These are phyloP conservation scores for Geoglossum cookeanum DNA, from an alignment of 2,329 filamentous ascomycete species.

Conservation along the genomic window DNA sequence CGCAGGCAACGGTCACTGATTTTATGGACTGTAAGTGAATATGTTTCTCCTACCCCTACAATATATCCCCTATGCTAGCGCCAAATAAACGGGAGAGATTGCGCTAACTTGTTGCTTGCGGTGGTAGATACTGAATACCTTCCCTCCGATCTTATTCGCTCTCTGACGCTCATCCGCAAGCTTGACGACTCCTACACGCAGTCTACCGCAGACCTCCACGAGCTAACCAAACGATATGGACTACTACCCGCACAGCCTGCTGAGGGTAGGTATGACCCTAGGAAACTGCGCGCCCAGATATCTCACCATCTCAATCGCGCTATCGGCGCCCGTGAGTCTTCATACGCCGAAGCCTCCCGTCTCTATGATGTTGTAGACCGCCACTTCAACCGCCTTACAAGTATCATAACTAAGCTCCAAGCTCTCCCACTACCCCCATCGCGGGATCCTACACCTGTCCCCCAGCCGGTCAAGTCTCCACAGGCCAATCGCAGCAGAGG, in stretches of 20 bases:
- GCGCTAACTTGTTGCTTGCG: background rate
- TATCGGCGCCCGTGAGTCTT: conserved; percentile 34
- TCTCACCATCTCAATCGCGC: conserved; percentile 35
- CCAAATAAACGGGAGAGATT: background rate
- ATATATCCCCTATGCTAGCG: background rate
- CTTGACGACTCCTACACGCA: conserved; percentile 26
- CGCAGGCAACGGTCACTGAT: conserved; percentile 45
- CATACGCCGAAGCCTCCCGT: conserved; percentile 35
- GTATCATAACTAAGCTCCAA: conserved; percentile 42
- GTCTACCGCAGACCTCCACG: conserved; percentile 26
- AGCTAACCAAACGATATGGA: conserved; percentile 28
- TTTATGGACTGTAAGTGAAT: conserved; percentile 36
- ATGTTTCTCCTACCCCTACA: background rate
- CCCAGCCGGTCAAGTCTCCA: conserved; percentile 20
- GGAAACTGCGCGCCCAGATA: conserved; percentile 33
- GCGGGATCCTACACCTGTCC: conserved; percentile 36
- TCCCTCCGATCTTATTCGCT: conserved; percentile 43
- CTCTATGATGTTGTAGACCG: conserved; percentile 37
- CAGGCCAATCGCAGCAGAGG: conserved; percentile 22
- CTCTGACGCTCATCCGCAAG: conserved; percentile 39
- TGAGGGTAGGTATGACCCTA: conserved; percentile 30
- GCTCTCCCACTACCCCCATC: conserved; percentile 40
- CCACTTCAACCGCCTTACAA: conserved; percentile 35
- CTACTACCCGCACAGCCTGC: conserved; percentile 30
- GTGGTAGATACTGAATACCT: conserved; percentile 42